These are phyloP conservation scores for Cenchrus purpureus DNA, from an alignment of 176 grass and related monocot genomes.

Conservation along the genomic window DNA sequence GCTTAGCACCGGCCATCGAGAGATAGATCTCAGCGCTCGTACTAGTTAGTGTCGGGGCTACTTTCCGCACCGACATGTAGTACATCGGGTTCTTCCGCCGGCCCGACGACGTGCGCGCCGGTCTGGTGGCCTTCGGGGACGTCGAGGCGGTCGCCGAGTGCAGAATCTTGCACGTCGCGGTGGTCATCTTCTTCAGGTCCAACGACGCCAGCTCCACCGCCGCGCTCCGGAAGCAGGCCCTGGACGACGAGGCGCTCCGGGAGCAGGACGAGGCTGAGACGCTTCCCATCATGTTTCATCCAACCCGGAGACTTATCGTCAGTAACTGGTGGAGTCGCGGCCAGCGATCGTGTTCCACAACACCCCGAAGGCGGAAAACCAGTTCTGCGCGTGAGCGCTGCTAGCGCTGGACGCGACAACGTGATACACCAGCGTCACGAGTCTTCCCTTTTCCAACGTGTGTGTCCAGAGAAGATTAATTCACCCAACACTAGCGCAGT, in stretches of 20 bases:
- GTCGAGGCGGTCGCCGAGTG: not conserved
- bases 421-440: too few species aligned
- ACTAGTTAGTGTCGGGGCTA: too few species aligned
- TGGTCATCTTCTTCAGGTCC: not conserved
- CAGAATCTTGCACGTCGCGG: not conserved
- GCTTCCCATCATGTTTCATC: not conserved
- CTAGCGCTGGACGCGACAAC: too few species aligned
- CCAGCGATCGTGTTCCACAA: not conserved
- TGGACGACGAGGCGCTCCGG: too few species aligned
- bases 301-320: not conserved
- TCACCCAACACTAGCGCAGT: too few species aligned
- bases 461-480: too few species aligned
- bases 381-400: too few species aligned
- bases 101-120: not conserved
- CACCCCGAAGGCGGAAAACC: too few species aligned
- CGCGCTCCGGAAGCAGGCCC: not conserved
- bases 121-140: not conserved
- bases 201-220: not conserved
- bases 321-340: not conserved
- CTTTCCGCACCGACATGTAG: too few species aligned
- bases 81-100: not conserved
- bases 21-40: too few species aligned
- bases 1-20: too few species aligned
- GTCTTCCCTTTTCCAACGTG: too few species aligned
- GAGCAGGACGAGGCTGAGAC: not conserved